These are phyloP conservation scores for Tuber brumale DNA, from an alignment of 495 filamentous ascomycete genomes.

Conservation along the genomic window DNA sequence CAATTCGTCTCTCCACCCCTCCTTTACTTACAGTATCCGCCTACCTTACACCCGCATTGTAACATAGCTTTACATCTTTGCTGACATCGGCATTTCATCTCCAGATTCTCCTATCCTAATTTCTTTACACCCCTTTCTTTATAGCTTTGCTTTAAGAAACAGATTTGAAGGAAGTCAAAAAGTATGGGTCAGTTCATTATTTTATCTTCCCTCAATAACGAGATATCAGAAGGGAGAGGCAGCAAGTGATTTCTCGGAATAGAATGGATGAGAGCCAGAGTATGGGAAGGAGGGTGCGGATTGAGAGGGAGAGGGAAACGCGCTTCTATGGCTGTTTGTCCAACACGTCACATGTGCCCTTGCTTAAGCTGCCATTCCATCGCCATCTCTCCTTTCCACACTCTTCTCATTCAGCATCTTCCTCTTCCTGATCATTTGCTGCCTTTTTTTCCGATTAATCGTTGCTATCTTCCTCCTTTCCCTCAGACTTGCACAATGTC, in stretches of 20 bases:
- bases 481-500: constrained; percentile 17
- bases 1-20: not conserved
- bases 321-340: constrained; percentile 27
- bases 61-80: constrained; percentile 3
- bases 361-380: constrained; percentile 18
- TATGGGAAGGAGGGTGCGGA: not conserved
- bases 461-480: constrained; percentile 13
- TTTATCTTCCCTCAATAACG: not conserved
- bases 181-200: not conserved
- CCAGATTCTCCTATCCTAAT: not conserved
- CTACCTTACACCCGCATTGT: not conserved
- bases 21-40: not conserved
- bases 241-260: not conserved
- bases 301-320: constrained; percentile 20
- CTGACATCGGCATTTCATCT: not conserved
- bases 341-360: constrained; percentile 36
- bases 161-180: not conserved
- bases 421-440: constrained; percentile 12
- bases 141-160: constrained; percentile 2
- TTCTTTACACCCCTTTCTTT: constrained; percentile 1
- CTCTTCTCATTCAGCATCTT: constrained; percentile 27
- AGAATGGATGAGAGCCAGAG: not conserved
- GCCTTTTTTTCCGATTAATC: constrained; percentile 5
- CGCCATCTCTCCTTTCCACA: not conserved
- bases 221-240: constrained; percentile 2